Base-by-base conservation (phyloP, 1,284 basidiomycete species). In the Fomitopsis pinicola region DNA sequence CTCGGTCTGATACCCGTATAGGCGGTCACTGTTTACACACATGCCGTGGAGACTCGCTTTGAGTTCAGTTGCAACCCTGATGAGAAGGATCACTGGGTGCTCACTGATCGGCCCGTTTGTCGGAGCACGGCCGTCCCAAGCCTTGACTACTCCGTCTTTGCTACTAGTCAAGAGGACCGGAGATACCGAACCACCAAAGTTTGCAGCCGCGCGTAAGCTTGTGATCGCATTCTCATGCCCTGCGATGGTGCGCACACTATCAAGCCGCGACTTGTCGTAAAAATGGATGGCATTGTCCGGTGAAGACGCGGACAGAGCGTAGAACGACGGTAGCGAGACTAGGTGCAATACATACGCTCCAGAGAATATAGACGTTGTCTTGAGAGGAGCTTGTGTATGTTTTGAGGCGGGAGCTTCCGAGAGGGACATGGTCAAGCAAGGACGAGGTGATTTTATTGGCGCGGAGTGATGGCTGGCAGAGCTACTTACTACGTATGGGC, bases 111-210 rank as follows among this genome's bases (percentile, higher is more conserved):
- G 78, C 50, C 77, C 75, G 55, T 78, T 75, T 2, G 79, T 73
- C 55, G 80, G 79, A 6, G 81, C 76, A 59, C 89, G 81, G 59
- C 83, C 81, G 69, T 92, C 89, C 90, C 89, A 92, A 28, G 84
- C 78, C 63, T 82, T 83, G 60, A 92, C 82, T 54, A 77, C 73
- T 0, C 86, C 87, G 64, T 89, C 87, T 66, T 78, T 82, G 1
- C 88, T 87, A 17, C 83, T 85, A 2, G 87, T 87, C 28, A 88
- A 68, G 17, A 89, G 76, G 58, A 71, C 71, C 46, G 75, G 71
- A 8, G 68, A 69, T 35, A 67, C 63, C 0, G 71, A 69, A 5
- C 72, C 70, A 3, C 72, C 74, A 17, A 82, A 62, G 19, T 68
- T 65, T 48, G 65, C 63, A 5, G 81, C 75, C 0, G 78, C 71